phyloP scores from a whole-genome alignment of 169 alveolate species.

The Plasmodium billcollinsi region DNA sequence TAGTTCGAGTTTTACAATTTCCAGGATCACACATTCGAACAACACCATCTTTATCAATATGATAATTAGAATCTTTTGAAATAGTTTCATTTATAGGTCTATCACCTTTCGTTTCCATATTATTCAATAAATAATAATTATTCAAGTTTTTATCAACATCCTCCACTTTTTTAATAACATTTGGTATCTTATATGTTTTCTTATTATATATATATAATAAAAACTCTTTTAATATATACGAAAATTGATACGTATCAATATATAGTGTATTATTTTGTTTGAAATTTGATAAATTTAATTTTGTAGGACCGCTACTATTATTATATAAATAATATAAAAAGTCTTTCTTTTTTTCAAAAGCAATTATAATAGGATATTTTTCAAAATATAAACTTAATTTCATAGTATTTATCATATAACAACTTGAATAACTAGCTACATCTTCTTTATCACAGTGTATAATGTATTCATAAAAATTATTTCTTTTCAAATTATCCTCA shows the following conservation, averaged over 20 bases:
- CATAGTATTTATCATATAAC: constrained; percentile 49
- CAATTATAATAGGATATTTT: constrained; percentile 49
- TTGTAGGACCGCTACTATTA: neutral
- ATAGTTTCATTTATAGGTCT: too few species aligned
- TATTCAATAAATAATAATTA: neutral
- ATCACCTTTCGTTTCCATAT: too few species aligned
- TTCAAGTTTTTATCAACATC: neutral
- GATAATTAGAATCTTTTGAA: neutral
- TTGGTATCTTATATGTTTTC: constrained; percentile 1
- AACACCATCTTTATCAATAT: neutral
- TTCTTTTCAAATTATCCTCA: constrained; percentile 27
- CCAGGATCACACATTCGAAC: neutral
- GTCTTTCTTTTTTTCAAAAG: constrained; percentile 64
- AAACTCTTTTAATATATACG: constrained; percentile 47
- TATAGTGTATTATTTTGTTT: constrained; percentile 25
- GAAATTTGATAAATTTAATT: constrained; percentile 20
- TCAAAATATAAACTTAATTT: neutral
- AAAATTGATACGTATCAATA: constrained; percentile 44
- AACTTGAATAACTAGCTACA: constrained; percentile 5
- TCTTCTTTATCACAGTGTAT: constrained; percentile 10
- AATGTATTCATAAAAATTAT: constrained; percentile 49
- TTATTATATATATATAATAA: constrained; percentile 8
- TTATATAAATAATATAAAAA: constrained; percentile 52
- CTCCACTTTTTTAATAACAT: constrained; percentile 19
- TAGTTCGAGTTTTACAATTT: neutral